Evolutionary conservation across 192 early-diverging fungal genomes (phyloP), one percentile per base, ranked within the genome.

Genomic region (Spinellus fusiger): DNA sequence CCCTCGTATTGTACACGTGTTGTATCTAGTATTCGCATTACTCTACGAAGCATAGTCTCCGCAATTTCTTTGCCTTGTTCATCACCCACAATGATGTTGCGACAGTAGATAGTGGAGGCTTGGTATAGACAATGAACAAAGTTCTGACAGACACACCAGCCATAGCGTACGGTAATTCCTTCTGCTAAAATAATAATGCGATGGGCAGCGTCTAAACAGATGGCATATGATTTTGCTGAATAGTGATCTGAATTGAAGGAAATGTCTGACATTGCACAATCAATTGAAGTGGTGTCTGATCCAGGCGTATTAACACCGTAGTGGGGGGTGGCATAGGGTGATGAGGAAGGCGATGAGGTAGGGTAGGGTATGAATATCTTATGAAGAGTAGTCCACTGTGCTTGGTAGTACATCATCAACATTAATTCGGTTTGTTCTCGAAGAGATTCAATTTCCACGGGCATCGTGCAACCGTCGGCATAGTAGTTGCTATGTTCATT

Each of bases 61-160:
- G 69, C 49, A 2, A 47, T 54, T 15, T 50, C 29, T 18, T 35
- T 22, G 7, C 26, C 22, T 1, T 32, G 51, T 26, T 38, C 47
- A 12, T 59, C 38, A 0, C 49, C 20, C 0, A 18, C 31, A 8
- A 54, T 50, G 5, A 59, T 54, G 18, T 69, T 64, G 7, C 64
- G 56, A 29, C 72, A 74, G 25, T 66, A 67, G 6, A 74, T 56
- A 0, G 59, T 74, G 1, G 66, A 69, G 4, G 72, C 66, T 38
- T 74, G 66, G 48, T 74, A 74, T 0, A 74, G 18, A 22, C 72
- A 74, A 1, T 32, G 28, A 2, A 74, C 22, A 22, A 74, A 68
- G 20, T 74, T 66, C 35, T 74, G 72, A 28, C 62, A 74, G 1
- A 64, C 66, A 32, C 72, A 74, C 72, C 66, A 69, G 15, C 66